Evolutionary conservation across 495 filamentous ascomycete genomes (phyloP).

Genomic region (Tuber magnatum): DNA sequence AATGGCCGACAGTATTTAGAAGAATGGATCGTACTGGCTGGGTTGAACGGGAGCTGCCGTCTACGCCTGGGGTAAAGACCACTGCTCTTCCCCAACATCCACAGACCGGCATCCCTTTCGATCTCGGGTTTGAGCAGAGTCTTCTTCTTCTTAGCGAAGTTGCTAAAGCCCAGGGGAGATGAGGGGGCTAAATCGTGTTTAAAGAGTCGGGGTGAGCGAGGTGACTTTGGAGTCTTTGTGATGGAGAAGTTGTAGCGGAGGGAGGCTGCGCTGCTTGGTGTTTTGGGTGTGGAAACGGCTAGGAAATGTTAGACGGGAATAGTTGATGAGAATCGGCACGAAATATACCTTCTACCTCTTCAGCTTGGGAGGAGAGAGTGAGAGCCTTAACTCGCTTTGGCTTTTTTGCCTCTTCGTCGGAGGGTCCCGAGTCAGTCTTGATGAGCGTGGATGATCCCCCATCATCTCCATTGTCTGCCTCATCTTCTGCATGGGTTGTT

Average conservation of each 20-base stretch:
- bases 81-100: constrained; percentile 1
- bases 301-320: constrained; percentile 3
- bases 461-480: neutral
- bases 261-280: neutral
- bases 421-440: neutral
- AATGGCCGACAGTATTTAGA: neutral
- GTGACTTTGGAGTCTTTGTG: neutral
- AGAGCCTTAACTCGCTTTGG: constrained; percentile 1
- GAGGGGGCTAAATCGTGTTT: neutral
- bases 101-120: constrained; percentile 14
- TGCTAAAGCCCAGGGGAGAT: neutral
- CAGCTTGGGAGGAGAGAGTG: neutral
- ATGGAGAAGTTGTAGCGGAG: neutral
- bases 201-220: constrained; percentile 4
- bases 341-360: neutral
- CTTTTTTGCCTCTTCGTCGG: neutral
- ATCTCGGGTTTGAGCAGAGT: constrained; percentile 31
- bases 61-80: constrained; percentile 11
- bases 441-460: neutral
- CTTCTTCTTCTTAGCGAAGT: constrained; percentile 9
- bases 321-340: neutral
- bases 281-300: neutral
- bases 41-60: constrained; percentile 29
- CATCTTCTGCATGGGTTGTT: neutral
- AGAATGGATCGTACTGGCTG: constrained; percentile 27